Evolutionary conservation across 768 basidiomycete species (phyloP), one percentile per base, ranked within the genome.

Genomic region (Mycena olivaceomarginata): DNA sequence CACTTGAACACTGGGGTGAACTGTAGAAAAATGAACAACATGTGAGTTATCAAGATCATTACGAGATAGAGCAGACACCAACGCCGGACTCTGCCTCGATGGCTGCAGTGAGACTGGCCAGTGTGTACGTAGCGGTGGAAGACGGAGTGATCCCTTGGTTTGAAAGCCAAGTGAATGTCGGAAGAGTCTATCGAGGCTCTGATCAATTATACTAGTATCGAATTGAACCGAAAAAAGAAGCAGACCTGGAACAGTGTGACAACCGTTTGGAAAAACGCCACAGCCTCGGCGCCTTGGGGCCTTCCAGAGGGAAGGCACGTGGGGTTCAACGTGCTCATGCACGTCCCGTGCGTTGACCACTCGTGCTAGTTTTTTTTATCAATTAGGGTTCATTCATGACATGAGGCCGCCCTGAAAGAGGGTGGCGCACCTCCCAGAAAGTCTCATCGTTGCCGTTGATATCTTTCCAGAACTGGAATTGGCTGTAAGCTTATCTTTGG

Each of bases 141-240:
- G 86, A 86, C 10, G 93, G 93, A 9, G 88, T 89, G 79, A 94
- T 93, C 12, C 92, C 92, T 20, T 87, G 89, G 12, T 85, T 80
- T 11, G 86, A 82, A 51, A 94, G 91, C 88, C 88, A 93, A 7
- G 88, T 84, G 81, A 89, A 93, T 3, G 93, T 92, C 2, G 91
- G 90, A 31, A 93, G 89, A 4, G 85, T 86, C 88, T 91, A 79
- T 51, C 6, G 40, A 31, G 31, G 68, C 37, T 41, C 2, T 2
- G 12, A 20, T 48, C 4, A 63, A 41, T 2, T 13, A 2, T 25
- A 43, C 43, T 37, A 20, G 5, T 31, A 31, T 40, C 25, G 48
- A 40, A 31, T 48, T 53, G 7, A 53, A 43, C 25, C 13, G 6
- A 39, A 5, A n/a, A 53, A n/a, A 8, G 59, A 57, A 20, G 12